Percentiles rank a stretch among this genome's conserved stretches.
Evolutionary conservation across 2,329 filamentous ascomycete species (phyloP).

Genomic region (Fusarium clavum): DNA sequence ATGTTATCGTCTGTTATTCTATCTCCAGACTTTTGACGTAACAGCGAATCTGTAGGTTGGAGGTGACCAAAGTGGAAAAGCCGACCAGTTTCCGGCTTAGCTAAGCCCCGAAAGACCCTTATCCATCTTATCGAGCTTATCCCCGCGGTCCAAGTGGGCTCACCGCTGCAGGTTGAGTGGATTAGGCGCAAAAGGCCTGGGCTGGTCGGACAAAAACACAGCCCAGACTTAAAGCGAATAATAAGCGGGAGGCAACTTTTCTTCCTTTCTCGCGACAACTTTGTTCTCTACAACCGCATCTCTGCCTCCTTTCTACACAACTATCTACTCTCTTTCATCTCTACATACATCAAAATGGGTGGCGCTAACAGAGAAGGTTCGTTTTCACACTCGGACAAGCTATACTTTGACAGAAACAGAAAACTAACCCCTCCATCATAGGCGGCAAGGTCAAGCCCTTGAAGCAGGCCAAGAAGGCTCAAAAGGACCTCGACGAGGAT

Average conservation of each 20-base stretch:
- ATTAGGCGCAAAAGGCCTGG: constrained; percentile 25
- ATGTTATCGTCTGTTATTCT: constrained; percentile 9
- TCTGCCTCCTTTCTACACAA: constrained; percentile 15
- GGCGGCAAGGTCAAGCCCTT: constrained; percentile 86
- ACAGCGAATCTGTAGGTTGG: constrained; percentile 19
- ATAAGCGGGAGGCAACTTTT: constrained; percentile 45
- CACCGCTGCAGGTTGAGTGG: constrained; percentile 22
- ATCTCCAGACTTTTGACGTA: constrained; percentile 43
- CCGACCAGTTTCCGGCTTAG: constrained; percentile 36
- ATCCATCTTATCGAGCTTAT: constrained; percentile 38
- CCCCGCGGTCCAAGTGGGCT: constrained; percentile 31
- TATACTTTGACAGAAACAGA: neutral
- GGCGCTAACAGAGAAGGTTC: constrained; percentile 55
- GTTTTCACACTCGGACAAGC: constrained; percentile 12
- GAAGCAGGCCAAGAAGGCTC: constrained; percentile 89
- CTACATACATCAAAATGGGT: constrained; percentile 50
- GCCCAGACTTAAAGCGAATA: constrained; percentile 27
- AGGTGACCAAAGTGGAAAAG: constrained; percentile 27
- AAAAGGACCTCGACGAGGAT: constrained; percentile 87
- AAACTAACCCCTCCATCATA: constrained; percentile 53
- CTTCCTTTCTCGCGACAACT: constrained; percentile 37
- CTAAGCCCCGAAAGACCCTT: constrained; percentile 43
- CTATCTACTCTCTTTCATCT: constrained; percentile 17
- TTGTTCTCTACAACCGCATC: constrained; percentile 29
- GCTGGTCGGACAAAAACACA: constrained; percentile 8